A percentile compares a stretch with the other conserved stretches of the same genome.
phyloP scores from a whole-genome alignment of 768 basidiomycete species.

The Pulveroboletus frians region DNA sequence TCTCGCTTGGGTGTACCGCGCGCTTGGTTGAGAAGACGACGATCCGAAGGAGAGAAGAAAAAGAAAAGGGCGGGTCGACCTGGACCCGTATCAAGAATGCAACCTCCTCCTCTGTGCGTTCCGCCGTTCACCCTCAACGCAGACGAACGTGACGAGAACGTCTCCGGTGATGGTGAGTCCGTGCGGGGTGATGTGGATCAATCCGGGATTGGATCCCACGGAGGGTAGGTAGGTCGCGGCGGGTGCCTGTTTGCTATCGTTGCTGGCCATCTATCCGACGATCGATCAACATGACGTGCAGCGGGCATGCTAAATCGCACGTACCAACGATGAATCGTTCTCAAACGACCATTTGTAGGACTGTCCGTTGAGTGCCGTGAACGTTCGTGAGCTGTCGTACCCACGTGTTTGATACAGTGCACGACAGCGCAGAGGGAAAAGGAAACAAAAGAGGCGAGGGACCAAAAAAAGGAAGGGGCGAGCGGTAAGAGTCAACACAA shows the following conservation, averaged over 20 bases:
- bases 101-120: constrained; percentile 22
- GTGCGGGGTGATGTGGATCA: constrained; percentile 32
- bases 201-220: constrained; percentile 23
- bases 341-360: constrained; percentile 33
- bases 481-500: constrained; percentile 3
- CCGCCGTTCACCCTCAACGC: constrained; percentile 31
- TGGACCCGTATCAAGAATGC: not conserved
- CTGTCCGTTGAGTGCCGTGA: constrained; percentile 31
- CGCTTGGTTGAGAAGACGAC: too few relatives aligned
- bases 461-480: not conserved
- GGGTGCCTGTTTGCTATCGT: constrained; percentile 31
- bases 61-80: too few relatives aligned
- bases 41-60: too few relatives aligned
- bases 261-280: constrained; percentile 28
- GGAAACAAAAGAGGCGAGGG: not conserved
- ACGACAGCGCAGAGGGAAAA: not conserved
- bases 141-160: constrained; percentile 31
- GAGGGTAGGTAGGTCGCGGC: constrained; percentile 28
- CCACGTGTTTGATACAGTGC: not conserved
- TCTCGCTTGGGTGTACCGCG: too few relatives aligned
- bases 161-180: constrained; percentile 29
- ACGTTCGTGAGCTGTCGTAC: constrained; percentile 26
- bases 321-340: constrained; percentile 29
- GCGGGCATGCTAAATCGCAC: too few relatives aligned
- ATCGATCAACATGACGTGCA: not conserved